Evolutionary conservation across 2,329 filamentous ascomycete species (phyloP).

Genomic region (Fusarium decemcellulare): DNA sequence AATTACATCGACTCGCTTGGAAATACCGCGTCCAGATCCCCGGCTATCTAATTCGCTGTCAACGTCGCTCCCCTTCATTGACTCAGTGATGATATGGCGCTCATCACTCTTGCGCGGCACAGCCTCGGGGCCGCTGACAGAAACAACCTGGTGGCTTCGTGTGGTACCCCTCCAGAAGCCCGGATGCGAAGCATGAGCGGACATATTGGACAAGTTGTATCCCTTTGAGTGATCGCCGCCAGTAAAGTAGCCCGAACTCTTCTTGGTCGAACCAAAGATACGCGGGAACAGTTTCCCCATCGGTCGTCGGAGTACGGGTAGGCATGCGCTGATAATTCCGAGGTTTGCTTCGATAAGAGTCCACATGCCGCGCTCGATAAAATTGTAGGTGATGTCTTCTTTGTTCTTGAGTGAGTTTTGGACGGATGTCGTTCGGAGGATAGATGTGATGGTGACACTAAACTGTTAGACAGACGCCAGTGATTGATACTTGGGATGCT

Average conservation of each 20-base stretch:
- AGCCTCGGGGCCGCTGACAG: slow-evolving; percentile 9
- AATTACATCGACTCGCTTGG: slow-evolving; percentile 6
- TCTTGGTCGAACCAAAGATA: slow-evolving; percentile 30
- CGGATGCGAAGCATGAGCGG: slow-evolving; percentile 1
- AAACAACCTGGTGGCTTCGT: slow-evolving; percentile 9
- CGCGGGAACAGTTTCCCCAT: slow-evolving; percentile 33
- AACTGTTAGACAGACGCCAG: background rate
- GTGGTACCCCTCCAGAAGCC: slow-evolving; percentile 15
- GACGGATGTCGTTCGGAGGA: slow-evolving; percentile 55
- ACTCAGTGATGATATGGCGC: slow-evolving; percentile 16
- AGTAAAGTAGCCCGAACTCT: slow-evolving; percentile 20
- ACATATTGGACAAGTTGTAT: slow-evolving; percentile 22
- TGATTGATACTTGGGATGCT: slow-evolving; percentile 25
- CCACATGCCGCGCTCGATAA: slow-evolving; percentile 48
- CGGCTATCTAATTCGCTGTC: slow-evolving; percentile 13
- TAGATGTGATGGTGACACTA: slow-evolving; percentile 53
- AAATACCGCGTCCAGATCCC: slow-evolving; percentile 9
- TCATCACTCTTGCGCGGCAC: slow-evolving; percentile 14
- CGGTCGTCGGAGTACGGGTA: slow-evolving; percentile 46
- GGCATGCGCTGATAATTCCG: slow-evolving; percentile 55
- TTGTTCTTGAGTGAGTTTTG: slow-evolving; percentile 49
- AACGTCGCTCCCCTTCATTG: slow-evolving; percentile 9
- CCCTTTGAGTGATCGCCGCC: slow-evolving; percentile 11
- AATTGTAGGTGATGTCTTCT: slow-evolving; percentile 48
- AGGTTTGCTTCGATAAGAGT: slow-evolving; percentile 55